phyloP scores from a whole-genome alignment of 208 protist species.

The Leishmania aethiopica region DNA sequence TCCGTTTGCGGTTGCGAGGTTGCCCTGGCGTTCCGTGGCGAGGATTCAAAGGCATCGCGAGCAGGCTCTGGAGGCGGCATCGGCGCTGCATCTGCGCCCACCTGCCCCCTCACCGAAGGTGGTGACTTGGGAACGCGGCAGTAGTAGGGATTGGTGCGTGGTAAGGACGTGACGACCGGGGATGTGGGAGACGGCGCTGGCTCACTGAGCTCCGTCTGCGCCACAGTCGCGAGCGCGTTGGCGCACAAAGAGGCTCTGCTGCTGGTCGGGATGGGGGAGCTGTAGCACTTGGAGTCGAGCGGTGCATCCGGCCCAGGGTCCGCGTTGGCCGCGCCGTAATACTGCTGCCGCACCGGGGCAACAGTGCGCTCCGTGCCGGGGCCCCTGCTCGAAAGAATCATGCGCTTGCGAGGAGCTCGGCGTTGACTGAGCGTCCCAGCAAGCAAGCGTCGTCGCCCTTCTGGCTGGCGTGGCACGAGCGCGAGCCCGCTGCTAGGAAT shows the following conservation, averaged over 20 bases:
- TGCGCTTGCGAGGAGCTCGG: slow-evolving; percentile 3
- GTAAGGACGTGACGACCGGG: neutral
- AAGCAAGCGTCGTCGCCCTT: neutral
- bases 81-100: neutral
- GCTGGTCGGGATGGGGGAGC: neutral
- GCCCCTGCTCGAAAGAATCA: slow-evolving; percentile 2
- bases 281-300: neutral
- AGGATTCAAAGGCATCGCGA: neutral
- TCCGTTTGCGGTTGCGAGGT: too few species aligned
- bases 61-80: neutral
- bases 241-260: neutral
- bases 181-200: neutral
- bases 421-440: neutral
- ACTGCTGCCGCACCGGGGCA: neutral
- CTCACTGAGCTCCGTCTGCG: neutral
- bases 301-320: neutral
- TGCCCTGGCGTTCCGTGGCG: neutral
- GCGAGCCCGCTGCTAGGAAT: neutral
- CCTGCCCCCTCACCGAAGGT: neutral
- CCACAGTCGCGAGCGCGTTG: neutral
- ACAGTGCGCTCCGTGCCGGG: neutral
- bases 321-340: neutral
- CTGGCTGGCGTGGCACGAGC: neutral
- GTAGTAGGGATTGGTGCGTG: slow-evolving; percentile 5
- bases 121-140: neutral